A percentile compares a stretch with the other conserved stretches of the same genome.
Evolutionary conservation across 2,329 filamentous ascomycete genomes (phyloP).

Genomic region (Xylariomycetidae sp.): DNA sequence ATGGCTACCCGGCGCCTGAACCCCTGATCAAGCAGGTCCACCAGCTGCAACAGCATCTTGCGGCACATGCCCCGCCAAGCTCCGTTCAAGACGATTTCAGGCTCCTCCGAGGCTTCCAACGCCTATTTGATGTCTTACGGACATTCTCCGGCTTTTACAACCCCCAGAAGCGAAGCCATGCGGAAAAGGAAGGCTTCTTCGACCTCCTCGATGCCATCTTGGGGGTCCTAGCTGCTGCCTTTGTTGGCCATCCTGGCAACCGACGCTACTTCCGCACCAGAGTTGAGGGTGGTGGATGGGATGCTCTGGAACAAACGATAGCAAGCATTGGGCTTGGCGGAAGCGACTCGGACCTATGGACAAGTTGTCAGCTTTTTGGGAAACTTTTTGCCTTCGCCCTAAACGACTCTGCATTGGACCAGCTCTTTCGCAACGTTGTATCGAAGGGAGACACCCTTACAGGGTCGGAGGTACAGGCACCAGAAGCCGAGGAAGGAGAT

Average conservation of each 20-base stretch:
- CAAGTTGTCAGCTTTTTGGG: constrained; percentile 70
- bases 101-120: constrained; percentile 71
- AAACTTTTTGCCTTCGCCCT: constrained; percentile 75
- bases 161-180: constrained; percentile 51
- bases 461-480: constrained; percentile 15
- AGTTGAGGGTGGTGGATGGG: constrained; percentile 73
- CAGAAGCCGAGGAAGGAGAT: constrained; percentile 11
- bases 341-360: constrained; percentile 61
- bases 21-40: constrained; percentile 51
- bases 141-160: constrained; percentile 72
- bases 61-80: constrained; percentile 39
- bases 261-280: constrained; percentile 76
- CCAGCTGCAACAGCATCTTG: constrained; percentile 59
- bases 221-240: constrained; percentile 65
- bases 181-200: constrained; percentile 61
- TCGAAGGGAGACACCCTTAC: constrained; percentile 5
- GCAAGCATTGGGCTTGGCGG: constrained; percentile 60
- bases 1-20: constrained; percentile 42
- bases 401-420: constrained; percentile 67
- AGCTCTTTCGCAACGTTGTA: constrained; percentile 53
- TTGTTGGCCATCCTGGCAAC: constrained; percentile 79
- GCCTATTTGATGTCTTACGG: constrained; percentile 62
- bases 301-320: constrained; percentile 66
- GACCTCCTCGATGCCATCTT: constrained; percentile 66
- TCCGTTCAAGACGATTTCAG: constrained; percentile 74